Conservation (phyloP, 345 rosid species). For the Gossypium arboreum region DNA sequence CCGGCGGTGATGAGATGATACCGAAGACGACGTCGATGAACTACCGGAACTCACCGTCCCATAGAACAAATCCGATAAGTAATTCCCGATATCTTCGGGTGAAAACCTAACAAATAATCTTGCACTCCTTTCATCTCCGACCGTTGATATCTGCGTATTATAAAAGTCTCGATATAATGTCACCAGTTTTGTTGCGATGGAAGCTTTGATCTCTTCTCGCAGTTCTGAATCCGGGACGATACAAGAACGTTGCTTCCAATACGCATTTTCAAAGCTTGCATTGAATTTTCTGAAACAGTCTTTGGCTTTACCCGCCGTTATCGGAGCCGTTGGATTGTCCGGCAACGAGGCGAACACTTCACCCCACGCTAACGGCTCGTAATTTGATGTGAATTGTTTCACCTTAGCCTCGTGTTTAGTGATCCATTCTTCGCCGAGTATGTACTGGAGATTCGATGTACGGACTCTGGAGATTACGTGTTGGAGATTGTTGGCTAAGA, state of each 20-base stretch:
- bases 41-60: constrained; percentile 10
- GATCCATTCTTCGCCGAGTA: constrained; percentile 68
- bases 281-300: constrained; percentile 43
- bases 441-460: constrained; percentile 38
- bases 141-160: constrained; percentile 30
- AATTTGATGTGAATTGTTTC: constrained; percentile 43
- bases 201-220: constrained; percentile 48
- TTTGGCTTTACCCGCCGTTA: constrained; percentile 36
- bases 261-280: constrained; percentile 49
- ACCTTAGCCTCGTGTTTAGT: constrained; percentile 43
- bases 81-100: constrained; percentile 61
- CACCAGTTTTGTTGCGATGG: constrained; percentile 37
- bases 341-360: constrained; percentile 38
- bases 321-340: constrained; percentile 31
- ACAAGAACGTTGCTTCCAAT: constrained; percentile 42
- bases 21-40: constrained; percentile 16
- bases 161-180: constrained; percentile 51
- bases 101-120: constrained; percentile 38
- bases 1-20: constrained; percentile 23
- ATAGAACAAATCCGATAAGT: constrained; percentile 45
- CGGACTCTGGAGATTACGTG: constrained; percentile 45
- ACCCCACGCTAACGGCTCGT: constrained; percentile 60
- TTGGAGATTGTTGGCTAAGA: constrained; percentile 68
- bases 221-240: constrained; percentile 46
- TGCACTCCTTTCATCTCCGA: constrained; percentile 21